Base-by-base conservation (phyloP, 768 basidiomycete species). In the Xanthoconium purpureum region DNA sequence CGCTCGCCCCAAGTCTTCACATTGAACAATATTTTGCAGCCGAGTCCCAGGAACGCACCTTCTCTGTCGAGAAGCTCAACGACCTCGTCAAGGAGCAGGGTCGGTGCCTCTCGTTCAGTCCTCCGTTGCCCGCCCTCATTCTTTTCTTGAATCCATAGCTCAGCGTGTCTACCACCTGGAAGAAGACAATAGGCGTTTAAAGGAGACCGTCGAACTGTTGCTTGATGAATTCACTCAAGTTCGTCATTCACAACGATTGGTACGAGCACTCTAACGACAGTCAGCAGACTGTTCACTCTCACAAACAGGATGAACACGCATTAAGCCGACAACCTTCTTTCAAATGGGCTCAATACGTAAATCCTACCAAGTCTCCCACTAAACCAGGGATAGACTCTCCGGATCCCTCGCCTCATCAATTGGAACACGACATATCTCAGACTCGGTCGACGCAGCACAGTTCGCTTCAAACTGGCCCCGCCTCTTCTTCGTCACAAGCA, bases 301-400 rank as follows among this genome's bases (percentile, higher is more conserved):
- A 50, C 50, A 48, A 50, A 40, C 57, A 67, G 57, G 78, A 76
- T 15, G 71, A 71, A 30, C 79, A 75, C 50, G 71, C 84, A 5
- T 71, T 94, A 20, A 78, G 76, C 50, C 80, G 89, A 52, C 89
- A 91, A 64, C 84, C 85, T 32, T 92, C 92, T 14, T 91, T 93
- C 74, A 92, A 92, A 66, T 94, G 92, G 92, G 90, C 90, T 0
- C 80, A 85, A 54, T 93, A 85, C 58, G 82, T 85, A 32, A 88
- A 89, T 67, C 84, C 88, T 2, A 73, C 84, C 55, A 84, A 84
- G 60, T 94, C 92, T 18, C 92, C 92, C 29, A 94, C 91, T 24
- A 91, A 89, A 71, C 73, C 79, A 33, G 85, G 86, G 42, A 68
- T 72, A 20, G 90, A 92, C 58, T 91, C 90, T 0, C 91, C 89